Evolutionary conservation across 768 basidiomycete genomes (phyloP), one percentile per base, ranked within the genome.

Genomic region (Tricholoma sp.): DNA sequence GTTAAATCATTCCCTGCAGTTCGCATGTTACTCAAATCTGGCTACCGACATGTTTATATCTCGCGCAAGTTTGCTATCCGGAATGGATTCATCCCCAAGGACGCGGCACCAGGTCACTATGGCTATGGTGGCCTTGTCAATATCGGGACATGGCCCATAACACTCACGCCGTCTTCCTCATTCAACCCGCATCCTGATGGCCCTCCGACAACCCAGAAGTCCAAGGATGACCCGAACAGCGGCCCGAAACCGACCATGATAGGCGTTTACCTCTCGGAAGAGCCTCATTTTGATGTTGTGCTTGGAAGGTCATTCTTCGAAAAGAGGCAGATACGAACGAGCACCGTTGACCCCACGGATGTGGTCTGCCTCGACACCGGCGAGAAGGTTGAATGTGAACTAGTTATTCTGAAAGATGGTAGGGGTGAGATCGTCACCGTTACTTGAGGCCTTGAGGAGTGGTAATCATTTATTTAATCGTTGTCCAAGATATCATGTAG

Each of bases 281-380:
- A 97, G 68, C 86, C 88, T 0, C 94, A 98, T 66, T 98, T 98
- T 71, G 94, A 97, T 64, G 91, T 98, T 49, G 89, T 98, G 4
- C 81, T 98, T 5, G 95, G 95, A 1, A 79, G 95, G 22, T 85
- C 85, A 21, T 94, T 97, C 66, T 83, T 88, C 60, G 89, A 89
- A 78, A 85, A 80, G 65, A 78, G 92, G 62, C 88, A 88, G 66
- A 85, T 98, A 61, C 88, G 87, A 70, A 85, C 83, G 29, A 91
- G 89, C 67, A 75, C 87, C 0, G 75, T 87, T 39, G 96, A 99
- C 68, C 86, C 86, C 37, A 98, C 97, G 9, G 85, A 89, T 63
- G 87, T 99, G 12, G 83, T 91, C 2, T 97, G 95, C 67, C 80
- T 92, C 73, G 97, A 98, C 67, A 91, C 88, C 0, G 91, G 91